These are phyloP conservation scores for Vigna radiata DNA, from an alignment of 306 rosid genomes.

Conservation along the genomic window DNA sequence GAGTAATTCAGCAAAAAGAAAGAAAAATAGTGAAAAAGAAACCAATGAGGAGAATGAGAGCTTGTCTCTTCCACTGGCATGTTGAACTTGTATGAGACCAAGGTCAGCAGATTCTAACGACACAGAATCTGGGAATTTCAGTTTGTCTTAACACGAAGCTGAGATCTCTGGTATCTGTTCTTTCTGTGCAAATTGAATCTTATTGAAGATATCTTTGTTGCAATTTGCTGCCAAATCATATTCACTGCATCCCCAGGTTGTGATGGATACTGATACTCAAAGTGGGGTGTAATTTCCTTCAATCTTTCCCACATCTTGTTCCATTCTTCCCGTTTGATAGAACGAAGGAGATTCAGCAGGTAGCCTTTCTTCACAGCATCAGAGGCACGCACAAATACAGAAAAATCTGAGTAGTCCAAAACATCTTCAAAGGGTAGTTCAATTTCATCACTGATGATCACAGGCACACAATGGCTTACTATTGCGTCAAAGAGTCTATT, in stretches of 20 bases:
- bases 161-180: slow-evolving; percentile 73
- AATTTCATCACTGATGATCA: slow-evolving; percentile 83
- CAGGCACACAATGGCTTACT: slow-evolving; percentile 82
- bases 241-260: slow-evolving; percentile 76
- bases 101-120: slow-evolving; percentile 34
- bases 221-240: slow-evolving; percentile 86
- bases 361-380: slow-evolving; percentile 73
- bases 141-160: slow-evolving; percentile 40
- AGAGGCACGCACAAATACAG: slow-evolving; percentile 63
- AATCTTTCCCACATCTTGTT: slow-evolving; percentile 84
- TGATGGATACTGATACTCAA: slow-evolving; percentile 88
- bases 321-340: slow-evolving; percentile 70
- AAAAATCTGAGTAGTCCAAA: slow-evolving; percentile 83
- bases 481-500: slow-evolving; percentile 64
- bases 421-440: slow-evolving; percentile 91
- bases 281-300: slow-evolving; percentile 66
- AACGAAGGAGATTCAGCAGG: slow-evolving; percentile 71
- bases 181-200: slow-evolving; percentile 57
- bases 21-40: background rate
- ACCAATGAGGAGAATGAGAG: slow-evolving; percentile 16
- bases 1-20: background rate
- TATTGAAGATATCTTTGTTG: slow-evolving; percentile 56
- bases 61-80: slow-evolving; percentile 35
- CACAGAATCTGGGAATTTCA: slow-evolving; percentile 40
- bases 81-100: slow-evolving; percentile 28